phyloP scores from a whole-genome alignment of 1,284 basidiomycete genomes.

The Sphagnurus paluster region DNA sequence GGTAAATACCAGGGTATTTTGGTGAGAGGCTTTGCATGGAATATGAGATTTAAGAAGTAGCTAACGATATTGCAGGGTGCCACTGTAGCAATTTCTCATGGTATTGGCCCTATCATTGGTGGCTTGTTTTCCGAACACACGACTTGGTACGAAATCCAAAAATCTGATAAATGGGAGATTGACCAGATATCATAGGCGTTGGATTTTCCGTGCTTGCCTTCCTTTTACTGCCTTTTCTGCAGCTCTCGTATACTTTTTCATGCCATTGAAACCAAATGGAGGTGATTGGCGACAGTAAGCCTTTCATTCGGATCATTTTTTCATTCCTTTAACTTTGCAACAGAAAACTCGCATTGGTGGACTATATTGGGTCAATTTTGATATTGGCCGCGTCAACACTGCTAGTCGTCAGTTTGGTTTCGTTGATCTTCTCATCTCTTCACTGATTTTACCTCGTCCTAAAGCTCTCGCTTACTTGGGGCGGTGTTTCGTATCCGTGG shows the following conservation, averaged over 20 bases:
- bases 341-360: conserved; percentile 19
- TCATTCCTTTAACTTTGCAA: neutral
- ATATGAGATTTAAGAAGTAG: neutral
- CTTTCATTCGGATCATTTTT: neutral
- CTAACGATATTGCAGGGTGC: conserved; percentile 11
- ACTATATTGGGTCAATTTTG: conserved; percentile 19
- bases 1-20: conserved; percentile 15
- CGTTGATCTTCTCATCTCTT: neutral
- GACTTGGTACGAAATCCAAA: conserved; percentile 15
- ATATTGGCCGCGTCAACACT: conserved; percentile 17
- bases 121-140: conserved; percentile 20
- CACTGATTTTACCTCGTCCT: neutral
- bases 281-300: conserved; percentile 20
- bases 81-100: conserved; percentile 22
- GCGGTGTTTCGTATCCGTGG: conserved; percentile 20
- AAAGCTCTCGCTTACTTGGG: conserved; percentile 24
- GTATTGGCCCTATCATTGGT: conserved; percentile 22
- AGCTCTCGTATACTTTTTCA: conserved; percentile 19
- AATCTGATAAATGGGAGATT: too few species aligned
- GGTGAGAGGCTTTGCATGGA: neutral
- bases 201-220: conserved; percentile 21
- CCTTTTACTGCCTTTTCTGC: conserved; percentile 18
- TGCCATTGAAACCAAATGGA: conserved; percentile 21
- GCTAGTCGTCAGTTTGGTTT: conserved; percentile 12
- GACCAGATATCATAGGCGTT: conserved; percentile 15